These are phyloP conservation scores for Mycosphaerella sp. DNA, from an alignment of 2,329 filamentous ascomycete genomes.

Conservation along the genomic window DNA sequence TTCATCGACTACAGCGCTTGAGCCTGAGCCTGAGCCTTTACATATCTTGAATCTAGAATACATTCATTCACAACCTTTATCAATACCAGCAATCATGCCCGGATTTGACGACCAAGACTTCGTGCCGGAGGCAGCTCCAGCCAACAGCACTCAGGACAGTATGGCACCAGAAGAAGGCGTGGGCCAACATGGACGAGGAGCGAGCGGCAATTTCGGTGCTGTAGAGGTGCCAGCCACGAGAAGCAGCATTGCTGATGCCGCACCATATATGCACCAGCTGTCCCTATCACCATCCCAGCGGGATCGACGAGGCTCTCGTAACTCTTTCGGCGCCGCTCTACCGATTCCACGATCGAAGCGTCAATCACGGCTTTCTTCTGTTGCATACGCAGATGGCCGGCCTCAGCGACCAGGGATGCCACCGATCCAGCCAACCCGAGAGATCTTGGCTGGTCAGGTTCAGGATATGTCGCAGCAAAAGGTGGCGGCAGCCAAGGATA, in stretches of 20 bases:
- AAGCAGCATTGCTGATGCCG: conserved; percentile 61
- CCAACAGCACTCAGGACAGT: conserved; percentile 33
- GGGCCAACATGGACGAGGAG: conserved; percentile 18
- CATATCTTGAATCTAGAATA: neutral
- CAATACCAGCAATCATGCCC: conserved; percentile 48
- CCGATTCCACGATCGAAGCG: conserved; percentile 67
- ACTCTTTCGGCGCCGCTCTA: conserved; percentile 67
- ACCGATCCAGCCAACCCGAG: conserved; percentile 54
- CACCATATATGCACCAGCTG: conserved; percentile 66
- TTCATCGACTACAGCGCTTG: neutral
- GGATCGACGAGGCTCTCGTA: conserved; percentile 62
- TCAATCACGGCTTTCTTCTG: conserved; percentile 60
- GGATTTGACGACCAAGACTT: conserved; percentile 54
- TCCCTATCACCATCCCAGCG: conserved; percentile 61
- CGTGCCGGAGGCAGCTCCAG: conserved; percentile 36
- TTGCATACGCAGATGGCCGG: conserved; percentile 45
- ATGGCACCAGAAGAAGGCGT: conserved; percentile 20
- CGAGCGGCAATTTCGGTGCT: conserved; percentile 36
- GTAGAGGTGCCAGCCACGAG: conserved; percentile 65
- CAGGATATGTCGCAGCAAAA: conserved; percentile 62
- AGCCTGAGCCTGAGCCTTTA: neutral
- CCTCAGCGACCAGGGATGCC: conserved; percentile 52
- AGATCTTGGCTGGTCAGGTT: conserved; percentile 63
- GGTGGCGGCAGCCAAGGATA: conserved; percentile 65
- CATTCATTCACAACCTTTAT: neutral